Conservation (phyloP, 1,139 yeast species). For the Blastobotrys apis region DNA sequence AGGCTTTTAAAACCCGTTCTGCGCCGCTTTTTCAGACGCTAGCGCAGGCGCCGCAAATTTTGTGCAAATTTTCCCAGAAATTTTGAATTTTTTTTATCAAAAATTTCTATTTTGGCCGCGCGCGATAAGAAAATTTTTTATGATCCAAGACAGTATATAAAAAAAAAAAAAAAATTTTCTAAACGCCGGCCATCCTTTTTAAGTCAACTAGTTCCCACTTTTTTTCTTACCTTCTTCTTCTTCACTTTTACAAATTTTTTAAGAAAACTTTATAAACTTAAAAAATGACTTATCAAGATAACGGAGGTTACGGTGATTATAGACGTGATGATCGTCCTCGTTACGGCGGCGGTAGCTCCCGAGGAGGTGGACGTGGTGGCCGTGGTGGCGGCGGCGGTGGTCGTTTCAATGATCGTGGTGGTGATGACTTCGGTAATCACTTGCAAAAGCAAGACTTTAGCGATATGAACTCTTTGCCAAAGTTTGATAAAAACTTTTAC, state of each 20-base stretch:
- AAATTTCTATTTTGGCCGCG: neutral
- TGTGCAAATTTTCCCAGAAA: no score
- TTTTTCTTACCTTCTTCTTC: slow-evolving; percentile 7
- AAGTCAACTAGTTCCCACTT: no score
- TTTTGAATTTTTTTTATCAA: slow-evolving; percentile 7
- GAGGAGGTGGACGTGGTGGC: slow-evolving; percentile 19
- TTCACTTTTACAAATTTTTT: slow-evolving; percentile 10
- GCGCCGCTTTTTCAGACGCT: no score
- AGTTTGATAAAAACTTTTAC: slow-evolving; percentile 93
- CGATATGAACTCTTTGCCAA: slow-evolving; percentile 69
- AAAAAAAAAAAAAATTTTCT: no score
- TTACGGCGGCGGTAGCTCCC: slow-evolving; percentile 16
- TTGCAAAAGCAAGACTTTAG: slow-evolving; percentile 68
- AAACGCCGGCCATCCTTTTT: no score
- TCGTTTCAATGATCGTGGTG: slow-evolving; percentile 30
- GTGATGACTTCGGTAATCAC: slow-evolving; percentile 46
- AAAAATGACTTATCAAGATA: slow-evolving; percentile 14
- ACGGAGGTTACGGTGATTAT: slow-evolving; percentile 27
- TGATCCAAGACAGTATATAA: no score
- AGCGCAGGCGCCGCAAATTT: no score
- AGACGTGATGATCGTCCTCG: slow-evolving; percentile 17
- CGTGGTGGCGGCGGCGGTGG: slow-evolving; percentile 30
- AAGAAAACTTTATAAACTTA: slow-evolving; percentile 6
- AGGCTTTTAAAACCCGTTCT: no score
- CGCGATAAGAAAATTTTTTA: no score